A percentile compares a stretch with the other conserved stretches of the same genome.
phyloP scores from a whole-genome alignment of 2,329 filamentous ascomycete genomes.

The Penicillium concentricum region DNA sequence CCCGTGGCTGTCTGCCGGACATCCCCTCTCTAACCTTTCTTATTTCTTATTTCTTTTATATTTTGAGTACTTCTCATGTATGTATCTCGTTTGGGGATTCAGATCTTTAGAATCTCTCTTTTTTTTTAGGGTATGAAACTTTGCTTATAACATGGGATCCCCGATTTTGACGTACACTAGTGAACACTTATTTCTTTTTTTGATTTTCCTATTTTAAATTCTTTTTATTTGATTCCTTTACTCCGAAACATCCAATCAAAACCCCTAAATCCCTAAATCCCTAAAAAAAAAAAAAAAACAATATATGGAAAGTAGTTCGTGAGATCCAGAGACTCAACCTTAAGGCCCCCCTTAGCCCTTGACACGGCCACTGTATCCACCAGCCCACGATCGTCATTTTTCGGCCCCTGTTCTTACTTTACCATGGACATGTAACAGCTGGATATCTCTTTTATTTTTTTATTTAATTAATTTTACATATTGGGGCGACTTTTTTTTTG shows the following conservation, averaged over 20 bases:
- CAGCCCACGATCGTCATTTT: conserved; percentile 30
- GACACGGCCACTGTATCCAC: conserved; percentile 20
- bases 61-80: neutral
- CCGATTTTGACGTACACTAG: conserved; percentile 6
- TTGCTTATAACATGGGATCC: neutral
- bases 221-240: neutral
- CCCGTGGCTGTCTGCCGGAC: conserved; percentile 13
- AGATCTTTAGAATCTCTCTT: neutral
- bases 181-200: neutral
- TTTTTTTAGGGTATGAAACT: neutral
- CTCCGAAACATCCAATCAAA: neutral
- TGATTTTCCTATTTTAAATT: neutral
- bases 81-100: neutral
- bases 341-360: conserved; percentile 22
- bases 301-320: conserved; percentile 6
- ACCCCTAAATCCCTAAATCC: neutral
- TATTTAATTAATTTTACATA: conserved; percentile 8
- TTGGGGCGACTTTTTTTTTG: conserved; percentile 2
- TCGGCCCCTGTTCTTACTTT: conserved; percentile 31
- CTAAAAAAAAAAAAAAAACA: too few species aligned
- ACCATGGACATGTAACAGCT: conserved; percentile 28
- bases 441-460: conserved; percentile 12
- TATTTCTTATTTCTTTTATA: neutral
- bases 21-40: conserved; percentile 3
- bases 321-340: conserved; percentile 19